These are phyloP conservation scores for Epichloe gansuensis DNA, from an alignment of 2,329 filamentous ascomycete species.

Conservation along the genomic window DNA sequence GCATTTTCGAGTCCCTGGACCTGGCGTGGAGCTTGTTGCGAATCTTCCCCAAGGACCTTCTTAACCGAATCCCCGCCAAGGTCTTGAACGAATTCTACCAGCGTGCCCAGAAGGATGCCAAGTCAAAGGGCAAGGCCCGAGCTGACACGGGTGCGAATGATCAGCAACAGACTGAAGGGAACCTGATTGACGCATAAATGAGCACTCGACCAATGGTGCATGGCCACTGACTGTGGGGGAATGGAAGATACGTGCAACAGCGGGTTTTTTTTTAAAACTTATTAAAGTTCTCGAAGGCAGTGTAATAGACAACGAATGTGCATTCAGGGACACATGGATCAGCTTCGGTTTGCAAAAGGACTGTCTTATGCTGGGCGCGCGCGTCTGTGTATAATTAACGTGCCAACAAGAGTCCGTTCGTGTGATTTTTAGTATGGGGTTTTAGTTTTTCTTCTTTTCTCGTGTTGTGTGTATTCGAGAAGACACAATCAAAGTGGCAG, in stretches of 20 bases:
- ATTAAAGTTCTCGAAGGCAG: neutral
- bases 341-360: neutral
- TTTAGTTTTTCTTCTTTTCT: neutral
- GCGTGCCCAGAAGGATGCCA: constrained; percentile 48
- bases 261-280: neutral
- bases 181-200: constrained; percentile 45
- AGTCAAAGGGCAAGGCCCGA: constrained; percentile 47
- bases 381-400: neutral
- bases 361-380: neutral
- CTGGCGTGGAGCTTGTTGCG: constrained; percentile 91
- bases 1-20: constrained; percentile 87
- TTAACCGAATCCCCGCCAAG: constrained; percentile 87
- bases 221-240: neutral
- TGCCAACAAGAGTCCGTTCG: neutral
- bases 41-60: constrained; percentile 94
- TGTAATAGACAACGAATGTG: constrained; percentile 2
- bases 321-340: neutral
- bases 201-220: neutral
- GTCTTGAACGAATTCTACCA: constrained; percentile 74
- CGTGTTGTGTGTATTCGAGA: neutral
- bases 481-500: neutral
- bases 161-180: constrained; percentile 37
- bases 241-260: neutral
- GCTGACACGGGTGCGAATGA: constrained; percentile 27
- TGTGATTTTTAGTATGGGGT: neutral